Evolutionary conservation across 1,139 yeast genomes (phyloP).

Genomic region (Meyerozyma elateridarum): DNA sequence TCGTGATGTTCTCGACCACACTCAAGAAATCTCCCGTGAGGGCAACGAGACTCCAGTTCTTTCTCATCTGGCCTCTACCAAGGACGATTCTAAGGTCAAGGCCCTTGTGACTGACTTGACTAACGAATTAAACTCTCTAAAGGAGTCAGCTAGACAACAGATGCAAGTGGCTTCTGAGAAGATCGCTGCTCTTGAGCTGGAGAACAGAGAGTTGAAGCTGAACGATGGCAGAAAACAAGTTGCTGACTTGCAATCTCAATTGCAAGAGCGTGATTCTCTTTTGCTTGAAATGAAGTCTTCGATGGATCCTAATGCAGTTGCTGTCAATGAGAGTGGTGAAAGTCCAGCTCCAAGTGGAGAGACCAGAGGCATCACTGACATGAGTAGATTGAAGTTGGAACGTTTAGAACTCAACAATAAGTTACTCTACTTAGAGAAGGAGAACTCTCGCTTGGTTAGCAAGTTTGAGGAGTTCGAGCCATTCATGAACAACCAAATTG

Average conservation of each 20-base stretch:
- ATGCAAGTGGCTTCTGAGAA: slow-evolving; percentile 52
- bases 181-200: slow-evolving; percentile 43
- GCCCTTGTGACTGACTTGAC: slow-evolving; percentile 40
- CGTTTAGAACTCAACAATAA: slow-evolving; percentile 43
- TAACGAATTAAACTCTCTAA: slow-evolving; percentile 42
- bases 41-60: slow-evolving; percentile 1
- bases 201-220: slow-evolving; percentile 28
- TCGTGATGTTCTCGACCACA: not conserved
- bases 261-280: slow-evolving; percentile 31
- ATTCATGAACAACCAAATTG: slow-evolving; percentile 51
- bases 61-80: not conserved
- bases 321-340: slow-evolving; percentile 20
- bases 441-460: slow-evolving; percentile 37
- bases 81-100: slow-evolving; percentile 27
- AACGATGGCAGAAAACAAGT: slow-evolving; percentile 13
- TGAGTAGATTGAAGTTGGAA: slow-evolving; percentile 37
- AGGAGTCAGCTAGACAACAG: slow-evolving; percentile 42
- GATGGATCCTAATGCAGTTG: slow-evolving; percentile 29
- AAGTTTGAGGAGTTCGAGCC: slow-evolving; percentile 48
- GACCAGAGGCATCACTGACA: slow-evolving; percentile 21
- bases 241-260: slow-evolving; percentile 19
- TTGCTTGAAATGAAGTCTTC: slow-evolving; percentile 33
- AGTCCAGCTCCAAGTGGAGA: slow-evolving; percentile 11
- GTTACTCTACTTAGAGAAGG: slow-evolving; percentile 42
- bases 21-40: slow-evolving; percentile 9